Base-by-base conservation (phyloP, 2,329 filamentous ascomycete genomes). In the Hymenoscyphus repandus region DNA sequence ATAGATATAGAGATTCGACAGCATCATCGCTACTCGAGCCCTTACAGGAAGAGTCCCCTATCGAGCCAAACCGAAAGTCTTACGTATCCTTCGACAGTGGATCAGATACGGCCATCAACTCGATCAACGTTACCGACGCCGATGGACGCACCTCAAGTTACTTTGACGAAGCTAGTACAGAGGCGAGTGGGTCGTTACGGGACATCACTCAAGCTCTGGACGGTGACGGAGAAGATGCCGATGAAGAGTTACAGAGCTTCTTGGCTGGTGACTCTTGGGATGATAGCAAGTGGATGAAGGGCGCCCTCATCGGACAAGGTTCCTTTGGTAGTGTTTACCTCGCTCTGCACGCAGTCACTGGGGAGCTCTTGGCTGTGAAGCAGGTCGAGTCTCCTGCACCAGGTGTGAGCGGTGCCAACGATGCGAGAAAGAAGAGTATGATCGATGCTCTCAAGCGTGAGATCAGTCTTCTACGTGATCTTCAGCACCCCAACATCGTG, bases 221-320 rank as follows among this genome's bases (percentile, higher is more conserved):
- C 13, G 88, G 95, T 60, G 92, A 97, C 63, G 91, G 90, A 32
- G 92, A 96, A 66, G 93, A 95, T 62, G 83, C 83, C 6, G 92
- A 97, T 62, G 88, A 91, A 64, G 91, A 93, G 62, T 77, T 97
- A 18, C 83, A 86, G 61, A 91, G 91, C 64, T 96, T 96, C 75
- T 77, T 97, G 37, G 84, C 90, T 32, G 89, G 90, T 57, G 90
- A 96, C 66, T 95, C 90, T 7, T 97, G 93, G 83, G 91, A 95
- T 58, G 91, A 96, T 56, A 88, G 92, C 73, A 95, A 96, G 69
- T 99, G 95, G 88, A 97, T 99, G 90, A 96, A 97, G 74, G 93
- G 93, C 65, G 91, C 92, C 31, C 77, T 97, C 56, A 99, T 99
- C 59, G 93, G 93, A 31, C 90, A 96, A 70, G 93, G 93, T 56